These are phyloP conservation scores for Sphagnurus paluster DNA, from an alignment of 1,284 basidiomycete species.

Conservation along the genomic window DNA sequence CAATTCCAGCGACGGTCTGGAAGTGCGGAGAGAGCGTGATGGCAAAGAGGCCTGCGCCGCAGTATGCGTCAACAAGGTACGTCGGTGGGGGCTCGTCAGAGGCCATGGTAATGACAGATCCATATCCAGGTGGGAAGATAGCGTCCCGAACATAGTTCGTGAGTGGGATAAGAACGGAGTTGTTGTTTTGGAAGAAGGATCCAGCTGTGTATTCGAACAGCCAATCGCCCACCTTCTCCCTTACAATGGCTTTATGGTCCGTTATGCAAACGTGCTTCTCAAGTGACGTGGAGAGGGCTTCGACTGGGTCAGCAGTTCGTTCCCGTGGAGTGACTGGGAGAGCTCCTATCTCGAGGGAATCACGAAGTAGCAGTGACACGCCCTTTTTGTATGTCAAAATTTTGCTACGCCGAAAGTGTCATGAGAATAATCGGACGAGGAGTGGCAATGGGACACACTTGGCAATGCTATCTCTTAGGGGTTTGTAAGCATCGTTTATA, in stretches of 20 bases:
- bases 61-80: slow-evolving; percentile 91
- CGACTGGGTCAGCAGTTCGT: slow-evolving; percentile 26
- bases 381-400: slow-evolving; percentile 85
- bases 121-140: slow-evolving; percentile 65
- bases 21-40: slow-evolving; percentile 86
- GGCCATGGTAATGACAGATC: slow-evolving; percentile 19
- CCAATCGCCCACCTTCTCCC: slow-evolving; percentile 82
- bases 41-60: slow-evolving; percentile 90
- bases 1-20: slow-evolving; percentile 84
- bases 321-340: slow-evolving; percentile 22
- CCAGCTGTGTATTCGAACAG: slow-evolving; percentile 89
- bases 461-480: slow-evolving; percentile 67
- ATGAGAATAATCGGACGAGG: slow-evolving; percentile 3
- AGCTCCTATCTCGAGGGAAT: slow-evolving; percentile 69
- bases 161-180: slow-evolving; percentile 84
- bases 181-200: slow-evolving; percentile 99
- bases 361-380: slow-evolving; percentile 89
- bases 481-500: slow-evolving; percentile 71
- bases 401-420: slow-evolving; percentile 49
- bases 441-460: slow-evolving; percentile 50
- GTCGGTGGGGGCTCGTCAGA: slow-evolving; percentile 45
- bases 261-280: slow-evolving; percentile 79
- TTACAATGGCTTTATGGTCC: slow-evolving; percentile 78
- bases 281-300: slow-evolving; percentile 31
- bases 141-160: slow-evolving; percentile 80